Evolutionary conservation across 73 alveolate genomes (phyloP).

Genomic region (Uronychia binucleata): DNA sequence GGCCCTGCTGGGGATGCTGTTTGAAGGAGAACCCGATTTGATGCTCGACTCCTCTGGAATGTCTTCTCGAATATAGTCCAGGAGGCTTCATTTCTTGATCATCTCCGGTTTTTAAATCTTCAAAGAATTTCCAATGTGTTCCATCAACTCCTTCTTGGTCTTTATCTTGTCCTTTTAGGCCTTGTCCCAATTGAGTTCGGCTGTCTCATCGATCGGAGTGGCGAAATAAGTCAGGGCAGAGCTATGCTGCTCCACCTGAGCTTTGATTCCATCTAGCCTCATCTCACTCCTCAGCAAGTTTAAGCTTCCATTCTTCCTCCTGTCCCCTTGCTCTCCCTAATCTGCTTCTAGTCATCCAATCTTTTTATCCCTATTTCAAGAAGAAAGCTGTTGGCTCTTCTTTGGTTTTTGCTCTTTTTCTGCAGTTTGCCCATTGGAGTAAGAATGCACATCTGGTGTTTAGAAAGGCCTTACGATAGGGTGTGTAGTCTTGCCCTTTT

Average conservation of each 20-base stretch:
- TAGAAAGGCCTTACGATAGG: not conserved
- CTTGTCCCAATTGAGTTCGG: not conserved
- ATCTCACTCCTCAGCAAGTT: not conserved
- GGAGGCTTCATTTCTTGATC: not conserved
- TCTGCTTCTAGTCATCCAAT: too few species aligned
- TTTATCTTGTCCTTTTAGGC: not conserved
- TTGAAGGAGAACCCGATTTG: not conserved
- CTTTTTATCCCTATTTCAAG: too few species aligned
- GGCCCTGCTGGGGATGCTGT: not conserved
- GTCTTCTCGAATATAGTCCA: not conserved
- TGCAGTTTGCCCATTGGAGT: too few species aligned
- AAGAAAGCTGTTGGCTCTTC: too few species aligned
- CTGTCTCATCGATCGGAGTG: not conserved
- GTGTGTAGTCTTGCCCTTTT: not conserved
- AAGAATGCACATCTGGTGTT: not conserved
- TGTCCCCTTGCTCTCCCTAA: too few species aligned
- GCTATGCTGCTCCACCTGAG: not conserved
- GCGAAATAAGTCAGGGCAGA: not conserved
- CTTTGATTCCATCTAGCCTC: not conserved
- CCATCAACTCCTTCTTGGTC: not conserved
- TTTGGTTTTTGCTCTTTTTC: too few species aligned
- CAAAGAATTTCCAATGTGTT: not conserved
- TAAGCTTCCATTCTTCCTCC: not conserved
- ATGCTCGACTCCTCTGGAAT: not conserved
- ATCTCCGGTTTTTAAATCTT: too few species aligned